These are phyloP conservation scores for Serendipita vermifera DNA, from an alignment of 768 basidiomycete genomes.

Conservation along the genomic window DNA sequence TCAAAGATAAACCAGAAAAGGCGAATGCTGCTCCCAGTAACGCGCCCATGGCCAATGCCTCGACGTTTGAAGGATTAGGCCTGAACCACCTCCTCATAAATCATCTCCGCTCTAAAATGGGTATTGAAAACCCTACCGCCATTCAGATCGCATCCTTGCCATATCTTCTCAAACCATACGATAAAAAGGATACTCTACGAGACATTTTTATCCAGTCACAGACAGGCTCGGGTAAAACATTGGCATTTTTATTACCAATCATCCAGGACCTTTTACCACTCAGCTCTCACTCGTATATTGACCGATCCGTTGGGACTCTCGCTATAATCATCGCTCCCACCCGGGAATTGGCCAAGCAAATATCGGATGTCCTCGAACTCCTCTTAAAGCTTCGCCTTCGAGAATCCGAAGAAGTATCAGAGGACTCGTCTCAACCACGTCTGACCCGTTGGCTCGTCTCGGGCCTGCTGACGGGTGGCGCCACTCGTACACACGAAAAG, in stretches of 20 bases:
- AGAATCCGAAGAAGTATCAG: slow-evolving; percentile 39
- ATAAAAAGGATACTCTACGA: slow-evolving; percentile 31
- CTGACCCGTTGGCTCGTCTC: slow-evolving; percentile 89
- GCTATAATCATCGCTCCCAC: slow-evolving; percentile 93
- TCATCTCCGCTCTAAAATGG: slow-evolving; percentile 70
- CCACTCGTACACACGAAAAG: slow-evolving; percentile 90
- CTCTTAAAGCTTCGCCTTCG: slow-evolving; percentile 66
- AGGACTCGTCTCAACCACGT: slow-evolving; percentile 32
- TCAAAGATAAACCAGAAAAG: slow-evolving; percentile 31
- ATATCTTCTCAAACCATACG: slow-evolving; percentile 40
- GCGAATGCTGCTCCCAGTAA: slow-evolving; percentile 40
- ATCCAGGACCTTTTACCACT: slow-evolving; percentile 88
- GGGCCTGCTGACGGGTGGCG: slow-evolving; percentile 86
- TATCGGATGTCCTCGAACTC: slow-evolving; percentile 82
- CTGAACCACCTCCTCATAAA: slow-evolving; percentile 66
- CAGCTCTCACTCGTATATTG: slow-evolving; percentile 81
- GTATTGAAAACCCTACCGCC: slow-evolving; percentile 72
- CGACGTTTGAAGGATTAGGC: slow-evolving; percentile 70
- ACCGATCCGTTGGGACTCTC: slow-evolving; percentile 86
- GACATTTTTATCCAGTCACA: slow-evolving; percentile 93
- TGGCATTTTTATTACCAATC: slow-evolving; percentile 87
- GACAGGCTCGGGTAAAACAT: slow-evolving; percentile 93
- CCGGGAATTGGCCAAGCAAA: slow-evolving; percentile 91
- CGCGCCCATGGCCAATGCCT: slow-evolving; percentile 62
- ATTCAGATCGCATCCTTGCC: slow-evolving; percentile 67